Conservation (phyloP, 768 basidiomycete genomes). For the Tulasnella sp. region DNA sequence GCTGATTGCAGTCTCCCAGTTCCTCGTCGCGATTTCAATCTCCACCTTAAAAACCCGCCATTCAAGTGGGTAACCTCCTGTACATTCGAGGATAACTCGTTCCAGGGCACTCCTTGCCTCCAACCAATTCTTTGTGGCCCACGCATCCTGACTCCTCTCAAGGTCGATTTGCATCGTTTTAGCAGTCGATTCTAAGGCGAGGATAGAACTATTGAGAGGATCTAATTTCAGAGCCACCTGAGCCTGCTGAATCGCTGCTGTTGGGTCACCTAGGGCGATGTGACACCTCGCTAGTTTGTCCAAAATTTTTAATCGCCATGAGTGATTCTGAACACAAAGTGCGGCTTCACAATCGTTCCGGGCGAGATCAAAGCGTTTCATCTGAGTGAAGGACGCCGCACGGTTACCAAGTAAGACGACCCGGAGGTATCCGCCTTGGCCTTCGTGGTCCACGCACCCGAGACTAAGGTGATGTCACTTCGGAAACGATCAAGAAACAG, state of each 20-base stretch:
- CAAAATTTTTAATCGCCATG: no score
- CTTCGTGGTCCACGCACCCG: no score
- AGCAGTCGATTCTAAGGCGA: slow-evolving; percentile 52
- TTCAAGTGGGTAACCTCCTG: slow-evolving; percentile 65
- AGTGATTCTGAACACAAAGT: no score
- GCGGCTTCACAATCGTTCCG: no score
- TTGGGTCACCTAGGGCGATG: slow-evolving; percentile 26
- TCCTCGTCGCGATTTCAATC: slow-evolving; percentile 58
- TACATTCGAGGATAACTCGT: slow-evolving; percentile 46
- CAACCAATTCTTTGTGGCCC: slow-evolving; percentile 56
- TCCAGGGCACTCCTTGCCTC: slow-evolving; percentile 70
- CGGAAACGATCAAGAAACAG: no score
- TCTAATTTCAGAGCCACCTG: slow-evolving; percentile 51
- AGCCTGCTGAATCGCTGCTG: slow-evolving; percentile 55
- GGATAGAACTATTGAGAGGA: slow-evolving; percentile 46
- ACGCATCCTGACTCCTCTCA: slow-evolving; percentile 48
- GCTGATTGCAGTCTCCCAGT: slow-evolving; percentile 56
- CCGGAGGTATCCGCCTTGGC: no score
- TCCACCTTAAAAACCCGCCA: slow-evolving; percentile 78
- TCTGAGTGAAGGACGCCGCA: no score
- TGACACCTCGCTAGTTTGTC: no score
- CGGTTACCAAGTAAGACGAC: no score
- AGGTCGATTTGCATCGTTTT: slow-evolving; percentile 53
- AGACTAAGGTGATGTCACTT: no score
- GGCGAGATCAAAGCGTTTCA: no score